Evolutionary conservation across 2,329 filamentous ascomycete genomes (phyloP).

Genomic region (Diplodia sapinea): DNA sequence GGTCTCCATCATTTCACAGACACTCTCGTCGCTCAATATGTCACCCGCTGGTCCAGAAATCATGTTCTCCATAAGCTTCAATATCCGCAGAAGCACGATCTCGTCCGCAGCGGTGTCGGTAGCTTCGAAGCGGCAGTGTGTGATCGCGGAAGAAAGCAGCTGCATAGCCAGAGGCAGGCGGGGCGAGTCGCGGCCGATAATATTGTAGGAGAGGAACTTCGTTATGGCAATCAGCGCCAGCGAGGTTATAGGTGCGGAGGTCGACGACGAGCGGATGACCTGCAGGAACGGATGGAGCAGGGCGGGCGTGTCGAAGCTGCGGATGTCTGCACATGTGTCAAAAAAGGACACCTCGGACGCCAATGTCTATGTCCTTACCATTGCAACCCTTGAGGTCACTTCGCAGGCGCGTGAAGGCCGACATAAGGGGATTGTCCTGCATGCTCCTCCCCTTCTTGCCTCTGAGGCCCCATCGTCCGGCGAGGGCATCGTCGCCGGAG

Average conservation of each 20-base stretch:
- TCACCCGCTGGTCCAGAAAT: constrained; percentile 91
- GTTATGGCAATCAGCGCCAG: constrained; percentile 91
- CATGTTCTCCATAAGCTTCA: constrained; percentile 99
- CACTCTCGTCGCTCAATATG: constrained; percentile 94
- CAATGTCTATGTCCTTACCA: constrained; percentile 58
- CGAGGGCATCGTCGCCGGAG: constrained; percentile 61
- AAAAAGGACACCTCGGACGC: constrained; percentile 21
- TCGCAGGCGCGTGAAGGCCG: constrained; percentile 87
- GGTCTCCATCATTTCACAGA: constrained; percentile 99
- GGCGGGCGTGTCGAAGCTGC: constrained; percentile 84
- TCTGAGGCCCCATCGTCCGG: constrained; percentile 88
- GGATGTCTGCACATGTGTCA: constrained; percentile 68
- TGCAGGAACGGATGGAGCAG: constrained; percentile 93
- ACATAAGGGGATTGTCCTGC: constrained; percentile 96
- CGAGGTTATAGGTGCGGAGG: constrained; percentile 93
- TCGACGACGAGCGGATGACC: constrained; percentile 94
- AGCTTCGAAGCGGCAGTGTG: constrained; percentile 96
- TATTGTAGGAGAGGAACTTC: constrained; percentile 95
- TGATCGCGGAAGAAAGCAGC: constrained; percentile 89
- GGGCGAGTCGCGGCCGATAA: constrained; percentile 84
- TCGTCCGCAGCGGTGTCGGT: constrained; percentile 95
- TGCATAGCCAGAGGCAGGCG: constrained; percentile 92
- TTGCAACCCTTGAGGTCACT: constrained; percentile 86
- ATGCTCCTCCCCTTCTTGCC: constrained; percentile 97
- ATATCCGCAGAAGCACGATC: constrained; percentile 89